phyloP scores from a whole-genome alignment of 192 early-diverging fungal species.

The Bifiguratus adelaidae region DNA sequence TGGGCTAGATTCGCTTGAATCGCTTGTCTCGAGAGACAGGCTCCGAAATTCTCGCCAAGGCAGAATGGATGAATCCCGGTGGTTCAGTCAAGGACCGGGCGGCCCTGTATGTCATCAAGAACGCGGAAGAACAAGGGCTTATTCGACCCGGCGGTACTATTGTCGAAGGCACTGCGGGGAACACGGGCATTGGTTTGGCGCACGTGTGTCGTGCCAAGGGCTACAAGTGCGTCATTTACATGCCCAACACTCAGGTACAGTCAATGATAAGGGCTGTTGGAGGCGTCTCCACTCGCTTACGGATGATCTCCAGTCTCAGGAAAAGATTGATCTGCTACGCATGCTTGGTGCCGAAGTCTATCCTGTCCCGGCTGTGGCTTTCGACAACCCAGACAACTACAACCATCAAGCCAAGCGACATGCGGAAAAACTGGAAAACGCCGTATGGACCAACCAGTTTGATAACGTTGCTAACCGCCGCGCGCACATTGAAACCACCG shows the following conservation, averaged over 20 bases:
- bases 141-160: conserved; percentile 84
- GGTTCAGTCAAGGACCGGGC: conserved; percentile 96
- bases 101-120: conserved; percentile 87
- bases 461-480: conserved; percentile 86
- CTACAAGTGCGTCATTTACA: conserved; percentile 93
- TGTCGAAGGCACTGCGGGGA: conserved; percentile 78
- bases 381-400: conserved; percentile 87
- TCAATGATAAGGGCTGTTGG: background rate
- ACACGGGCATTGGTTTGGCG: conserved; percentile 95
- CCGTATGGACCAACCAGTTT: conserved; percentile 96
- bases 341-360: conserved; percentile 94
- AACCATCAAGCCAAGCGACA: conserved; percentile 84
- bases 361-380: conserved; percentile 85
- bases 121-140: conserved; percentile 82
- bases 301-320: conserved; percentile 59
- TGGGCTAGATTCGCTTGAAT: conserved; percentile 63
- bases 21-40: conserved; percentile 66
- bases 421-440: conserved; percentile 70
- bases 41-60: conserved; percentile 84
- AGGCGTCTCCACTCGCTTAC: background rate
- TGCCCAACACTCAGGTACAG: conserved; percentile 86
- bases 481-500: conserved; percentile 92
- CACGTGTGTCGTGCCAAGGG: conserved; percentile 90
- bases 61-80: conserved; percentile 96
- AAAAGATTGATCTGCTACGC: conserved; percentile 86